Conservation (phyloP, 208 protist genomes). For the Lotmaria passim region DNA sequence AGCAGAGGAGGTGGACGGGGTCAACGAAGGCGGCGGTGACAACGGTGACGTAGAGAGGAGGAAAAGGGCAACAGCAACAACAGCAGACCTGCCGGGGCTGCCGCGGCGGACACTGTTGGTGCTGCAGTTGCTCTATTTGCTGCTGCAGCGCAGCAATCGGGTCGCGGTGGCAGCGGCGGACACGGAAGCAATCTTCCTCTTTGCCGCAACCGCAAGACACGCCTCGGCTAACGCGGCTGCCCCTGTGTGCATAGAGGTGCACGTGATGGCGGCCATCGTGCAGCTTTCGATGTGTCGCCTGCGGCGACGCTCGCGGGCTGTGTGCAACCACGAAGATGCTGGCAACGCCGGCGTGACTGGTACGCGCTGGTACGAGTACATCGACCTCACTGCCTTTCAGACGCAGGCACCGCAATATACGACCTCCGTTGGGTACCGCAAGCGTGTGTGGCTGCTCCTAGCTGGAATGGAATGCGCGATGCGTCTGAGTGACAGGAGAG, state of each 20-base stretch:
- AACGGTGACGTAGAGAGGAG: too few relatives aligned
- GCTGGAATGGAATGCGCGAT: slow-evolving; percentile 23
- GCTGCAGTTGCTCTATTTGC: slow-evolving; percentile 45
- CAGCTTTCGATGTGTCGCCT: neutral
- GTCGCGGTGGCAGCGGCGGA: slow-evolving; percentile 39
- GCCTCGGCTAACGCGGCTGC: neutral
- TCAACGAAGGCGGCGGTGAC: neutral
- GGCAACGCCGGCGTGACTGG: too few relatives aligned
- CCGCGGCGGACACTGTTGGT: slow-evolving; percentile 8
- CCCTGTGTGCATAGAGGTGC: neutral
- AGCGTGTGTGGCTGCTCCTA: slow-evolving; percentile 16
- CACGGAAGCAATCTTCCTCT: slow-evolving; percentile 32
- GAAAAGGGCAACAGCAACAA: too few relatives aligned
- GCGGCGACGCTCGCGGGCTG: too few relatives aligned
- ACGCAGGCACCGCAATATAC: slow-evolving; percentile 9
- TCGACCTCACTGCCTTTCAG: slow-evolving; percentile 4
- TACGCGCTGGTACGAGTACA: slow-evolving; percentile 4
- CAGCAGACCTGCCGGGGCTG: neutral
- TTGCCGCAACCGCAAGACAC: neutral
- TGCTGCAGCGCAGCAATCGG: slow-evolving; percentile 47
- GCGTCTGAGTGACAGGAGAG: neutral
- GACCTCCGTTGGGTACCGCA: slow-evolving; percentile 1
- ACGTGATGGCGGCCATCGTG: slow-evolving; percentile 15
- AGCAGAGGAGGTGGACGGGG: neutral
- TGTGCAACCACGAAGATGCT: too few relatives aligned